phyloP scores from a whole-genome alignment of 176 grass and related monocot species.

The Thalia dealbata region DNA sequence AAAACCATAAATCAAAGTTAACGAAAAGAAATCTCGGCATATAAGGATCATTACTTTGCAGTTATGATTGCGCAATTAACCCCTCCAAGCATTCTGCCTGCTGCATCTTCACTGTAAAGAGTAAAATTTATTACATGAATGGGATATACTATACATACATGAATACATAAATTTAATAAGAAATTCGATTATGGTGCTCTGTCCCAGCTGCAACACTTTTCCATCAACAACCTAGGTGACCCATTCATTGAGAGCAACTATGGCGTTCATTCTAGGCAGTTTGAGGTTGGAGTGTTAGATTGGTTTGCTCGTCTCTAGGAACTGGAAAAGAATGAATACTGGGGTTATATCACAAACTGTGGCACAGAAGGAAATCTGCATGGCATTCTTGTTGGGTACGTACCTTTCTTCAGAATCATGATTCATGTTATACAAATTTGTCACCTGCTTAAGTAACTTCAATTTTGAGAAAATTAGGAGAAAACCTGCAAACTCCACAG shows the following conservation, averaged over 20 bases:
- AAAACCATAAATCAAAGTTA: background rate
- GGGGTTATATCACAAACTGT: conserved; percentile 88
- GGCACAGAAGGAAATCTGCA: conserved; percentile 90
- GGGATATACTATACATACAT: background rate
- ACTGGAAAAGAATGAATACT: conserved; percentile 67
- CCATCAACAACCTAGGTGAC: conserved; percentile 86
- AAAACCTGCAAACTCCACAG: no score
- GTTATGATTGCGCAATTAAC: conserved; percentile 1
- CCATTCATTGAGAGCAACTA: conserved; percentile 94
- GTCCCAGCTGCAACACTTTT: conserved; percentile 59
- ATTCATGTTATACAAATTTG: background rate
- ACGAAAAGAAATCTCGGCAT: background rate
- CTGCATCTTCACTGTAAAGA: background rate
- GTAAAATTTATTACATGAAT: background rate
- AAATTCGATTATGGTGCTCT: conserved; percentile 77
- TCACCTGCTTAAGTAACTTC: background rate
- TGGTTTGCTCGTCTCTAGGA: conserved; percentile 90
- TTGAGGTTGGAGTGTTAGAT: conserved; percentile 87
- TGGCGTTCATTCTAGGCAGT: conserved; percentile 79
- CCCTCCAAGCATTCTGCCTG: conserved; percentile 9
- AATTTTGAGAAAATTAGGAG: background rate
- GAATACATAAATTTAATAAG: background rate
- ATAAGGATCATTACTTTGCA: background rate
- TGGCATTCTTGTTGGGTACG: conserved; percentile 81
- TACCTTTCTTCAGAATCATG: conserved; percentile 3